A percentile compares a stretch with the other conserved stretches of the same genome.
Conservation (phyloP, 345 rosid species). For the Corymbia maculata region DNA sequence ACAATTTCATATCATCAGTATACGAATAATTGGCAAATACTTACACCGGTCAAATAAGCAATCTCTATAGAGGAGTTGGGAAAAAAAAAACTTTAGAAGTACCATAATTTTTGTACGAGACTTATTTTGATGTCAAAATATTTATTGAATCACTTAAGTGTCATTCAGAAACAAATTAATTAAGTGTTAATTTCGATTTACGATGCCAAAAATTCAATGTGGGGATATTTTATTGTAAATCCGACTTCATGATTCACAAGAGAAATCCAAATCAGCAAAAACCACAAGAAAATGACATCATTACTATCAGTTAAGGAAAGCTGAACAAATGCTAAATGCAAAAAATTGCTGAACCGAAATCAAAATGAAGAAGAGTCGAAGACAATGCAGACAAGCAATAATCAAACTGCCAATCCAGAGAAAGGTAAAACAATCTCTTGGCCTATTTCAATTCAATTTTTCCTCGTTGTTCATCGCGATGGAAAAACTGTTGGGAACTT, state of each 20-base stretch:
- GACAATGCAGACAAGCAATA: not conserved
- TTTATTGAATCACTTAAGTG: not conserved
- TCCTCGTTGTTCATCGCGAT: not conserved
- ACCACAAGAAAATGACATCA: rapidly evolving
- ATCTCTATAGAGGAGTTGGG: not conserved
- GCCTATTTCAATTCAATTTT: not conserved
- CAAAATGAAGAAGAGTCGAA: not conserved
- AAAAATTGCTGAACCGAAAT: not conserved
- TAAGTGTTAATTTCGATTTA: not conserved
- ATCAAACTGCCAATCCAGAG: not conserved
- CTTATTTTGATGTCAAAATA: not conserved
- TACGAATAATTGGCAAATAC: not conserved
- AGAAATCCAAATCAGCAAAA: not conserved
- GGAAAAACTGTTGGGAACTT: no score
- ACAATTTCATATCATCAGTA: not conserved
- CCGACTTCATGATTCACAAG: not conserved
- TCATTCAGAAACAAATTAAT: not conserved
- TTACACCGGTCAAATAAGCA: not conserved
- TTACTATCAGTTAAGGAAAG: not conserved
- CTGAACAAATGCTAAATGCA: not conserved
- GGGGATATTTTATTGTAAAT: not conserved
- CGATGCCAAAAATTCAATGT: rapidly evolving
- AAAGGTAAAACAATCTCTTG: not conserved
- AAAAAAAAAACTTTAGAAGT: not conserved
- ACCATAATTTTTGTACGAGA: not conserved